A percentile compares a stretch with the other conserved stretches of the same genome.
Evolutionary conservation across 2,329 filamentous ascomycete species (phyloP).

Genomic region (Ophiostoma himal-ulmi): DNA sequence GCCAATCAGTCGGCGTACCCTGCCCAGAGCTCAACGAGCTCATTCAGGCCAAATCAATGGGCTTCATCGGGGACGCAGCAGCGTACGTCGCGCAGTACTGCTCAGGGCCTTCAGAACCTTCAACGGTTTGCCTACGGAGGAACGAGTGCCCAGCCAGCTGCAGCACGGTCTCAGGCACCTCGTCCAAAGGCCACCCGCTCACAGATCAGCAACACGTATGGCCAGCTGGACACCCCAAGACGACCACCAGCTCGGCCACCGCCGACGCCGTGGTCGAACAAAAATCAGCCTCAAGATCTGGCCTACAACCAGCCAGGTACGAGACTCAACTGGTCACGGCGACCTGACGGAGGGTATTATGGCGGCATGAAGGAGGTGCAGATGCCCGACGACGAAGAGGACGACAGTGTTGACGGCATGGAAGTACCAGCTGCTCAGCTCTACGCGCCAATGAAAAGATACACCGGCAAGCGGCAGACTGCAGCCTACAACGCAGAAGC

Average conservation of each 20-base stretch:
- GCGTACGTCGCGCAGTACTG: neutral
- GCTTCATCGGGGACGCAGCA: conserved; percentile 7
- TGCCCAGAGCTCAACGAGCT: neutral
- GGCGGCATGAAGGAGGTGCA: neutral
- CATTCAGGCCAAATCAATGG: conserved; percentile 17
- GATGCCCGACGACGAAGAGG: neutral
- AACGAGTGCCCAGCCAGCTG: neutral
- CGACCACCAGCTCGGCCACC: neutral
- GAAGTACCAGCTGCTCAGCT: neutral
- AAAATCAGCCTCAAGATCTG: neutral
- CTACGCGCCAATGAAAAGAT: neutral
- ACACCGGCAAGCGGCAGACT: neutral
- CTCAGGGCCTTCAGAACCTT: neutral
- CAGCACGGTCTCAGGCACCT: neutral
- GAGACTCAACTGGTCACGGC: conserved; percentile 8
- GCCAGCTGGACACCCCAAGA: neutral
- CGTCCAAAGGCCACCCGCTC: neutral
- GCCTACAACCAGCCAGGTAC: neutral
- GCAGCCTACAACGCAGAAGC: neutral
- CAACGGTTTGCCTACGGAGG: conserved; percentile 12
- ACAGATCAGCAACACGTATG: neutral
- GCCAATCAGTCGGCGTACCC: neutral
- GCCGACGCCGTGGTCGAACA: neutral
- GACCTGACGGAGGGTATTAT: conserved; percentile 10
- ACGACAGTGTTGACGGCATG: neutral